phyloP scores from a whole-genome alignment of 208 protist genomes.

The Tritrichomonas musculus region DNA sequence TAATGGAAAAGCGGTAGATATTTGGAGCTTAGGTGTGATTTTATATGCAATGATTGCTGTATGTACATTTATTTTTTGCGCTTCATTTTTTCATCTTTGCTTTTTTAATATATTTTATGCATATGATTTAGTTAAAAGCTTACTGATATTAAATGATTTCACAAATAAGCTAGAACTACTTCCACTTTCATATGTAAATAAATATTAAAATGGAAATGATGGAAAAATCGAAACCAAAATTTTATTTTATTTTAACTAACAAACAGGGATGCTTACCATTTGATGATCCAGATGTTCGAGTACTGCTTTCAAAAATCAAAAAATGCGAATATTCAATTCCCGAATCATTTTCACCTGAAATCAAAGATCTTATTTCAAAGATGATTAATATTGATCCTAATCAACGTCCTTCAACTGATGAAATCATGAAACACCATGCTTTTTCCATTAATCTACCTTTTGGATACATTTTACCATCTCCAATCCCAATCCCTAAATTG shows the following conservation, averaged over 20 bases:
- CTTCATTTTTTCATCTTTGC: no score
- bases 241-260: not conserved
- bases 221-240: no score
- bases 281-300: not conserved
- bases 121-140: no score
- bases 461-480: not conserved
- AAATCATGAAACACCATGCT: not conserved
- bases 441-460: not conserved
- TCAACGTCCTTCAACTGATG: not conserved
- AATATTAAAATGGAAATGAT: no score
- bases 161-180: no score
- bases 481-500: not conserved
- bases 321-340: not conserved
- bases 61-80: no score
- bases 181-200: no score
- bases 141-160: no score
- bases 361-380: not conserved
- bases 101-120: no score
- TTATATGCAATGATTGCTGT: not conserved
- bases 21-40: not conserved
- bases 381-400: not conserved
- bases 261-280: not conserved
- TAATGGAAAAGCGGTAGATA: constrained; percentile 10
- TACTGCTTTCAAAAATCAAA: not conserved
- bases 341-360: not conserved